Percentiles rank a stretch among this genome's conserved stretches.
Evolutionary conservation across 2,329 filamentous ascomycete genomes (phyloP).

Genomic region (Arthrobotrys iridis): DNA sequence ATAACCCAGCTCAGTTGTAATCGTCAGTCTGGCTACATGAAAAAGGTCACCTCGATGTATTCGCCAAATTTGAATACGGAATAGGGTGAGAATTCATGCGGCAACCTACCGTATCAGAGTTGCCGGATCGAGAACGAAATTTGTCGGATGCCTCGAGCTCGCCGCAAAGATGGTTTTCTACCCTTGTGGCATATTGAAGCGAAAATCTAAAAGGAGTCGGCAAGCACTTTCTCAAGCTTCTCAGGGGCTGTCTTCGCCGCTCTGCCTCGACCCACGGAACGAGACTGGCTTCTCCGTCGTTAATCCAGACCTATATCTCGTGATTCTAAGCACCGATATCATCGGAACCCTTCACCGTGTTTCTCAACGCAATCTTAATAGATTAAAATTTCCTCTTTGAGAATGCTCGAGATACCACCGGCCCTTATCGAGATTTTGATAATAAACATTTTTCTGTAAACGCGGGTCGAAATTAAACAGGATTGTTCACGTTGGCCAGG

Average conservation of each 20-base stretch:
- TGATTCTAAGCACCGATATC: constrained; percentile 16
- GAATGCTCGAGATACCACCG: constrained; percentile 15
- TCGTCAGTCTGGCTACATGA: constrained; percentile 19
- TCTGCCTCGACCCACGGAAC: constrained; percentile 35
- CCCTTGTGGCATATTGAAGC: background rate
- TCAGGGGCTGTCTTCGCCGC: constrained; percentile 22
- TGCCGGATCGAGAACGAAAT: constrained; percentile 22
- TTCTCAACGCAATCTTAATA: constrained; percentile 35
- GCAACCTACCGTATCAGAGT: constrained; percentile 12
- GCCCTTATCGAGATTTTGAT: constrained; percentile 24
- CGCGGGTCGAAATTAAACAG: constrained; percentile 47
- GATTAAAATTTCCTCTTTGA: constrained; percentile 30
- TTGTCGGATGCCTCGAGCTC: constrained; percentile 5
- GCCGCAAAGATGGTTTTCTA: constrained; percentile 11
- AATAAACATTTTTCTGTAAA: constrained; percentile 34
- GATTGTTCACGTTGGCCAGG: constrained; percentile 37
- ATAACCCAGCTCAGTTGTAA: no score
- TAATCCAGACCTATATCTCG: constrained; percentile 10
- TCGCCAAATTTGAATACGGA: background rate
- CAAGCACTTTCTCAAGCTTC: constrained; percentile 9
- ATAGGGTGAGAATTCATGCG: constrained; percentile 18
- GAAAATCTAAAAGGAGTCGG: constrained; percentile 39
- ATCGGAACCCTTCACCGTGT: constrained; percentile 20
- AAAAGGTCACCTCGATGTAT: constrained; percentile 1
- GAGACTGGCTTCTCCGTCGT: constrained; percentile 3